Base-by-base conservation (phyloP, 2,329 filamentous ascomycete species). In the Phyllosticta citrichinensis region DNA sequence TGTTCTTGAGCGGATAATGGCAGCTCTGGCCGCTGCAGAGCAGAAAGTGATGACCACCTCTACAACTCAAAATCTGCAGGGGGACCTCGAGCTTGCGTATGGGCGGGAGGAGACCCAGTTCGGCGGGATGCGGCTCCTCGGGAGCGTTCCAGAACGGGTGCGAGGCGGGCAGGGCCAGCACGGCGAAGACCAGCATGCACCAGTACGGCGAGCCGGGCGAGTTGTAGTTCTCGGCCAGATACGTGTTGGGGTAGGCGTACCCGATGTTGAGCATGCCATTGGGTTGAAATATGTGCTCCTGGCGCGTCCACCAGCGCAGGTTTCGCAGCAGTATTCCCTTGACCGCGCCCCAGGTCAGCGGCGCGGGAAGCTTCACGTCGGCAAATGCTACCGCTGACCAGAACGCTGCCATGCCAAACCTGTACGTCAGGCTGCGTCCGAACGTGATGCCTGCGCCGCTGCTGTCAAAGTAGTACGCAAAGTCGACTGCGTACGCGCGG, bases 361-460 rank as follows among this genome's bases (percentile, higher is more conserved):
- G 87, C 8, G 79, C 79, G 0, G 88, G 87, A 5, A 91, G 79
- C 58, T 90, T 86, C 57, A 91, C 85, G 65, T 85, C 85, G 3
- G 88, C 87, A 67, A 90, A 91, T 1, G 87, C 89, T 27, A 91
- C 74, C 0, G 88, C 86, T 12, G 87, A 86, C 88, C 88, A 92
- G 75, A 92, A 92, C 0, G 85, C 87, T n/a, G 87, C 85, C 85
- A 91, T 91, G 56, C 87, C 88, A 71, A 91, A 92, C n/a, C 88
- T 83, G 71, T 93, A 93, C 6, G 87, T 89, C 56, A 92, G 81
- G 58, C 86, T 89, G 55, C 89, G 82, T 3, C 89, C 89, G 65
- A 91, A 93, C 0, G 89, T 88, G 57, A 91, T 88, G 1, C 87
- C 81, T 24, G 87, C 80, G 70, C 81, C 88, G 70, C 88, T 81